phyloP scores from a whole-genome alignment of 1,284 basidiomycete species.

The Stygiomarasmius scandens region DNA sequence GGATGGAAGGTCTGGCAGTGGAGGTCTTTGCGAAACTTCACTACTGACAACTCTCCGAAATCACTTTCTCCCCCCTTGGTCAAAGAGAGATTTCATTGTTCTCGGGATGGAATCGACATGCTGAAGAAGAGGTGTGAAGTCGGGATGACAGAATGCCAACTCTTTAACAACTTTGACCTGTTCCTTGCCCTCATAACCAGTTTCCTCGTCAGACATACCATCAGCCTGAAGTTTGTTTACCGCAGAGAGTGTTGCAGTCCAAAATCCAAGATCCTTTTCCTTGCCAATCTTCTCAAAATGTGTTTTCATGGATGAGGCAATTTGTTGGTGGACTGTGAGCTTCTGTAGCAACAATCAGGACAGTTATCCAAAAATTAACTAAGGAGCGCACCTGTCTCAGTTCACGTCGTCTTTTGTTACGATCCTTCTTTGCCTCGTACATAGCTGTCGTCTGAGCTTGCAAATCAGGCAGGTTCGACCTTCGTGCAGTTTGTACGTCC shows the following conservation, averaged over 20 bases:
- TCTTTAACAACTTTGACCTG: background rate
- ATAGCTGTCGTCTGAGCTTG: background rate
- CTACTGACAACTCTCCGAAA: background rate
- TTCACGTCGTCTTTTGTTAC: background rate
- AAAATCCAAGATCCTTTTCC: background rate
- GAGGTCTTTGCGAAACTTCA: background rate
- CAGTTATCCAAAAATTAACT: no score
- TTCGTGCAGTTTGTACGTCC: background rate
- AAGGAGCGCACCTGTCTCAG: background rate
- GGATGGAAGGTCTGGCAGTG: slow-evolving; percentile 2
- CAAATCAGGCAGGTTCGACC: background rate
- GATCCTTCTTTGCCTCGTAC: background rate
- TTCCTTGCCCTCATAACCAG: background rate
- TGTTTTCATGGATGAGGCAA: background rate
- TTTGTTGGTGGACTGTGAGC: background rate
- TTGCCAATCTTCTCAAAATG: background rate
- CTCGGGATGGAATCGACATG: background rate
- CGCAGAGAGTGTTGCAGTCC: background rate
- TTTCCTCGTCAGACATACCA: slow-evolving; percentile 6
- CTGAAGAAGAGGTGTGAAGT: background rate
- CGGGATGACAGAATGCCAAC: background rate
- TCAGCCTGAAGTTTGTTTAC: background rate
- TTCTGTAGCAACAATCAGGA: background rate
- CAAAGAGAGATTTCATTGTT: background rate
- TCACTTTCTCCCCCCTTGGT: background rate